Evolutionary conservation across 2,329 filamentous ascomycete species (phyloP).

Genomic region (Teratosphaeriaceae sp.): DNA sequence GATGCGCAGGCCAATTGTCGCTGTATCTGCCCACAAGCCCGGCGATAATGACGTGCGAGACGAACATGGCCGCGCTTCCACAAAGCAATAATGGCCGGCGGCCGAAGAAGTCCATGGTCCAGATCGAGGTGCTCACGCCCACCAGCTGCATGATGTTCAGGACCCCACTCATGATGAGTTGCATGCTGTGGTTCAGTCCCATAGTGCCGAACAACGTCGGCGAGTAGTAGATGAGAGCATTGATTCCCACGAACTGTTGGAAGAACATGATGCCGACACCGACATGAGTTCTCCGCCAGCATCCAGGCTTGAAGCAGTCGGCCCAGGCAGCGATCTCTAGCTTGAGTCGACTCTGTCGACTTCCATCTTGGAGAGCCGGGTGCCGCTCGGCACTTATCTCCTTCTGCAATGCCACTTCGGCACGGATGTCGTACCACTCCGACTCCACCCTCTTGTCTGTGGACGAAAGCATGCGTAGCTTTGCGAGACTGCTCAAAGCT

Average conservation of each 20-base stretch:
- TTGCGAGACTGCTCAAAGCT: slow-evolving; percentile 22
- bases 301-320: slow-evolving; percentile 43
- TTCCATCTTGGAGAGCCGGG: slow-evolving; percentile 23
- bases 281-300: slow-evolving; percentile 43
- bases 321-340: slow-evolving; percentile 42
- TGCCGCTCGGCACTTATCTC: slow-evolving; percentile 34
- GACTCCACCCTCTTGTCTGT: slow-evolving; percentile 45
- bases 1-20: slow-evolving; percentile 37
- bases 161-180: slow-evolving; percentile 36
- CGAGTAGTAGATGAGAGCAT: slow-evolving; percentile 43
- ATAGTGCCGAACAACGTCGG: slow-evolving; percentile 39
- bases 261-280: slow-evolving; percentile 52
- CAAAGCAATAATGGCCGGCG: slow-evolving; percentile 34
- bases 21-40: slow-evolving; percentile 49
- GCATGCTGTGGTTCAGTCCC: slow-evolving; percentile 32
- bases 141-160: slow-evolving; percentile 39
- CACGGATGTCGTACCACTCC: slow-evolving; percentile 48
- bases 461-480: slow-evolving; percentile 34
- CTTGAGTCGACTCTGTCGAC: slow-evolving; percentile 26
- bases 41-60: slow-evolving; percentile 45
- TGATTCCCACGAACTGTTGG: slow-evolving; percentile 42
- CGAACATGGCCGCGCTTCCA: slow-evolving; percentile 42
- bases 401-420: slow-evolving; percentile 49
- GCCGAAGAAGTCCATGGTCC: slow-evolving; percentile 38
- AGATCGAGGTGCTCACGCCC: slow-evolving; percentile 35